Evolutionary conservation across 768 basidiomycete species (phyloP).

Genomic region (Tulasnella sp.): DNA sequence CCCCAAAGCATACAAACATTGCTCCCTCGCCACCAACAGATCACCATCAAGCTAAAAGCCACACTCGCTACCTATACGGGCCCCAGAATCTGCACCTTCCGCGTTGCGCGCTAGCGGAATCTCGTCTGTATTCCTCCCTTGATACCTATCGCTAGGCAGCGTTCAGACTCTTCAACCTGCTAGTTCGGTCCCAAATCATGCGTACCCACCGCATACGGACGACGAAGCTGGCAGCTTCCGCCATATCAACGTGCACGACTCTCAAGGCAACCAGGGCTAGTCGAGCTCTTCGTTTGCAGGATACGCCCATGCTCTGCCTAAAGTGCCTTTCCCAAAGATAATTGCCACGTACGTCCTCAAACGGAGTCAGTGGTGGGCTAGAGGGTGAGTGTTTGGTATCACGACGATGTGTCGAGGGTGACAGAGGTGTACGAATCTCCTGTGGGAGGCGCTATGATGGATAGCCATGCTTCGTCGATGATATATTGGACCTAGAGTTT

Average conservation of each 20-base stretch:
- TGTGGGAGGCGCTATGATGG: background rate
- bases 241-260: conserved; percentile 3
- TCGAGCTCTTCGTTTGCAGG: conserved; percentile 10
- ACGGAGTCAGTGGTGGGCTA: background rate
- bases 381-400: background rate
- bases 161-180: background rate
- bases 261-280: background rate
- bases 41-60: background rate
- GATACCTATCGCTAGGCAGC: background rate
- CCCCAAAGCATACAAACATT: background rate
- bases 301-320: background rate
- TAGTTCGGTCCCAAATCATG: background rate
- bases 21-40: background rate
- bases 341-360: background rate
- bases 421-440: conserved; percentile 2
- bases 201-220: conserved; percentile 6
- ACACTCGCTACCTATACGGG: background rate
- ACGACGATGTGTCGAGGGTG: background rate
- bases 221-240: background rate
- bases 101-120: background rate
- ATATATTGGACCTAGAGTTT: background rate
- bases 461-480: background rate
- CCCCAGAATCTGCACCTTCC: background rate
- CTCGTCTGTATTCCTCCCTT: background rate
- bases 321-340: background rate